Base-by-base conservation (phyloP, 2,329 filamentous ascomycete genomes). In the Phaeophleospora eucalypticola region DNA sequence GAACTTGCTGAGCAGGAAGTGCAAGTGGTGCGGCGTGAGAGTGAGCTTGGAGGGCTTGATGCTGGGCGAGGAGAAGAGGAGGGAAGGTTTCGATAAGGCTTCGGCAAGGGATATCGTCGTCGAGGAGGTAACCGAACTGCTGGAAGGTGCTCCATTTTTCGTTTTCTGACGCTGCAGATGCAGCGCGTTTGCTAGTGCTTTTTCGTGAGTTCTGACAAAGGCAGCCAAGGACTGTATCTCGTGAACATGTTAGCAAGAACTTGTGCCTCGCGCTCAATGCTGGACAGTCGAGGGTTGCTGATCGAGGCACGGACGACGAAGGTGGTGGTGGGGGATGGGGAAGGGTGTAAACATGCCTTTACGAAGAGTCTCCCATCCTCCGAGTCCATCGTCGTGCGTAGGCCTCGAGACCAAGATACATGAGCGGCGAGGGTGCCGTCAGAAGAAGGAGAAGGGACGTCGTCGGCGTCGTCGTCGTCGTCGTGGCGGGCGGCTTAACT, bases 151-250 rank as follows among this genome's bases (percentile, higher is more conserved):
- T 49, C 58, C 59, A 81, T 90, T 82, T 61, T 84, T 85, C 34
- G 77, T 73, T 53, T 81, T 79, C 62, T 87, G 84, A 60, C 87
- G 82, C 67, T 85, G 84, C 60, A 94, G 78, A 69, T 96, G 91
- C 53, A 96, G 76, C 61, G 91, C 91, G 74, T 97, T 97, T 65
- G 93, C 93, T 54, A 98, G 81, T 32, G 90, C 91, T 73, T 95
- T 95, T 72, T 98, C 93, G 75, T 98, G 89, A 46, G 89, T 95
- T 54, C 90, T 89, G 71, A 98, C 89, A 71, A 95, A 97, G 72
- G 85, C 85, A 66, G 91, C 90, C 67, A 98, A 80, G 78, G 95
- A 93, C 91, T 96, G 68, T 43, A 18, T 35, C 33, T n/a, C n/a
- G n/a, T 29, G 24, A 29, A 29, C 6, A 29, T 29, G n/a, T n/a